Conservation (phyloP, 345 rosid genomes). For the rapeseed (Brassica napus) region Da-Ae NC_063442.1:10558001-10558500, state of each 20-base stretch:
- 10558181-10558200: not conserved
- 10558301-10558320: not conserved
- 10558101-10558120: not conserved
- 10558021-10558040: not conserved
- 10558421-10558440: not conserved
- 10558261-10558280: not conserved
- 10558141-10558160: not conserved
- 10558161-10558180: not conserved
- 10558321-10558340: not conserved
- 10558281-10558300: not conserved
- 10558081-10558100: not conserved
- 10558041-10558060: not conserved
- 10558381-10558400: not conserved
- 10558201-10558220: not conserved
- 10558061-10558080: not conserved
- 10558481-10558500: not conserved
- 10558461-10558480: not conserved
- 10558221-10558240: not conserved
- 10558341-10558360: not conserved
- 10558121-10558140: not conserved
- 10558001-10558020: not conserved
- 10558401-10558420: not conserved
- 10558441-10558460: not conserved
- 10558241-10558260: not conserved
- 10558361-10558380: not conserved